Percentiles rank a stretch among this genome's conserved stretches.
phyloP scores from a whole-genome alignment of 2,329 filamentous ascomycete species.

The Septoria petroselini region DNA sequence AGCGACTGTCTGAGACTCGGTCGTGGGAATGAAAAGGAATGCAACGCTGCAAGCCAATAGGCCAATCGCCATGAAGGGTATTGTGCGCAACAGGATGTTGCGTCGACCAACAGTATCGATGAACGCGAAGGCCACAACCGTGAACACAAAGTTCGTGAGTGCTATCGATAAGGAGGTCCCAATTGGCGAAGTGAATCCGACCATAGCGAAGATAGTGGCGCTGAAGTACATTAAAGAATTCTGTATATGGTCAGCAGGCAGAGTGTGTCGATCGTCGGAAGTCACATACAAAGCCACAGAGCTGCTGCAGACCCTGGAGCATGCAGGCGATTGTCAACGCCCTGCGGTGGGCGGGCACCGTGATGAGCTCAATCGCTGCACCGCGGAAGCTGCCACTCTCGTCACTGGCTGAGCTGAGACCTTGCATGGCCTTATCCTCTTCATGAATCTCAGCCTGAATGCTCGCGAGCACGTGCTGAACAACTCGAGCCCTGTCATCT shows the following conservation, averaged over 20 bases:
- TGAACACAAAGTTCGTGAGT: constrained; percentile 47
- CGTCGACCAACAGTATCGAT: constrained; percentile 48
- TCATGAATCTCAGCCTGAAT: constrained; percentile 67
- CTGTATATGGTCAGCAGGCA: neutral
- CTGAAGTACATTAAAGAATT: constrained; percentile 51
- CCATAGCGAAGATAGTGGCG: constrained; percentile 48
- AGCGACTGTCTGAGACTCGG: constrained; percentile 22
- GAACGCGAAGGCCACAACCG: constrained; percentile 45
- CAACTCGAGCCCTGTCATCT: constrained; percentile 44
- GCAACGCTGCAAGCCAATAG: constrained; percentile 68
- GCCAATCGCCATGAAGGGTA: constrained; percentile 78
- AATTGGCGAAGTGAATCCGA: constrained; percentile 48
- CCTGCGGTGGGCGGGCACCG: constrained; percentile 57
- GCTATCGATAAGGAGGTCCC: constrained; percentile 46
- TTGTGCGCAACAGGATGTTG: constrained; percentile 71
- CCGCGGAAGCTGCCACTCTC: constrained; percentile 9
- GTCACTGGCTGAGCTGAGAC: constrained; percentile 7
- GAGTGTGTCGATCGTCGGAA: neutral
- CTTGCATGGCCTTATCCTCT: constrained; percentile 23
- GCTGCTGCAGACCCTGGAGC: constrained; percentile 81
- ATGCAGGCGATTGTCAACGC: constrained; percentile 82
- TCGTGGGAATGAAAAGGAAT: constrained; percentile 59
- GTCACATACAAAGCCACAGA: constrained; percentile 22
- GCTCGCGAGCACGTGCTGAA: constrained; percentile 60
- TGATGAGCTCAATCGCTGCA: constrained; percentile 40